Conservation (phyloP, 768 basidiomycete species). For the Atractiella rhizophila region DNA sequence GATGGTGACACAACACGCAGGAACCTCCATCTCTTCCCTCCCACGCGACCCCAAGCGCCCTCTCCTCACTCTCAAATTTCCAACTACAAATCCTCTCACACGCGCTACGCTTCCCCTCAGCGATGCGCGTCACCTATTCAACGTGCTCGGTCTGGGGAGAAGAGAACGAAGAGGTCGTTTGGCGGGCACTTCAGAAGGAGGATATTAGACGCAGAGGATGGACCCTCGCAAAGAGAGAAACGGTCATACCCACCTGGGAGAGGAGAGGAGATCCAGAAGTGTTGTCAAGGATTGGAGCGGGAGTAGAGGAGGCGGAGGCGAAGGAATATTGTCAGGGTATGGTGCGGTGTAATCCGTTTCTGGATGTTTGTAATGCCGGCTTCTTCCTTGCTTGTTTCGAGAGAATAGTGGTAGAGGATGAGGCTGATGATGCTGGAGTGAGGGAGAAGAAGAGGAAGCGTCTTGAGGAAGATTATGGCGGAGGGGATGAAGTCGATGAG, state of each 20-base stretch:
- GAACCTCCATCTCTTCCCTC: conserved; percentile 29
- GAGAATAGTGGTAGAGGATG: conserved; percentile 1
- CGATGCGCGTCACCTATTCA: conserved; percentile 68
- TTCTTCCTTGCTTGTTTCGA: no score
- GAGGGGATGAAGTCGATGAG: conserved; percentile 1
- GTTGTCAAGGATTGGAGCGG: no score
- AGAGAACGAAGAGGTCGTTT: conserved; percentile 82
- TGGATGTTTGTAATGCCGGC: no score
- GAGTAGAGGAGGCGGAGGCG: no score
- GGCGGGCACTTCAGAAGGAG: conserved; percentile 40
- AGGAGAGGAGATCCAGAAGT: conserved; percentile 49
- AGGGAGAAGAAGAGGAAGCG: background rate
- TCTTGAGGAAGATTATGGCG: background rate
- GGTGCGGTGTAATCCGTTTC: no score
- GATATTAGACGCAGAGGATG: conserved; percentile 44
- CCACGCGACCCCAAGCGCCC: conserved; percentile 33
- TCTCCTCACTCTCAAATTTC: conserved; percentile 62
- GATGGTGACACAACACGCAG: conserved; percentile 25
- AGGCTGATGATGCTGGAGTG: conserved; percentile 3
- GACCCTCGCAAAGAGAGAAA: conserved; percentile 35
- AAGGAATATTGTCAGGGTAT: no score
- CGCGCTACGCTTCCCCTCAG: conserved; percentile 73
- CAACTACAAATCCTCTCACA: conserved; percentile 77
- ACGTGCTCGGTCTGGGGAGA: conserved; percentile 82
- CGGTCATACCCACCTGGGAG: conserved; percentile 58